phyloP scores from a whole-genome alignment of 495 filamentous ascomycete genomes.

The Daldinia caldariorum region DNA sequence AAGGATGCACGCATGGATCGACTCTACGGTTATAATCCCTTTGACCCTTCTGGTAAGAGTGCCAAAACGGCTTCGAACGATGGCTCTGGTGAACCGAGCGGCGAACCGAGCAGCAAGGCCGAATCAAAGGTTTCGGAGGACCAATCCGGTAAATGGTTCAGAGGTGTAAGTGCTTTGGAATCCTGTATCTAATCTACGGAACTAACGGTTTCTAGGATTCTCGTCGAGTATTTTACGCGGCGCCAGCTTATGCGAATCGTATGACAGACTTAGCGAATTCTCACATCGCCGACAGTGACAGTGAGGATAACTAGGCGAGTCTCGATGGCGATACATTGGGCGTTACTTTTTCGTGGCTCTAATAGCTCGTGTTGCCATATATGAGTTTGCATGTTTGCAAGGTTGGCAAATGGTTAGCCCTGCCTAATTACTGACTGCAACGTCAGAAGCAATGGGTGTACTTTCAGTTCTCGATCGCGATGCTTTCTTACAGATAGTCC shows the following conservation, averaged over 20 bases:
- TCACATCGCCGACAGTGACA: not conserved
- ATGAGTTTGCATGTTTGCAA: not conserved
- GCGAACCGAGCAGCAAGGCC: too few species aligned
- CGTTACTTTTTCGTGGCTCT: constrained; percentile 4
- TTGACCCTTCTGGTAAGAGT: not conserved
- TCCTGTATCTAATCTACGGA: not conserved
- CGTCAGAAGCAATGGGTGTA: constrained; percentile 4
- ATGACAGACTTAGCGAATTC: not conserved
- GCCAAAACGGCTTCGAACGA: not conserved
- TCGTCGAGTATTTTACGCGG: constrained; percentile 23
- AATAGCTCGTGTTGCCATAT: not conserved
- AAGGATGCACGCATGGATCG: not conserved
- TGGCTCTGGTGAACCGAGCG: not conserved
- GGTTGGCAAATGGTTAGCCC: not conserved
- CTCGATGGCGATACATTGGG: not conserved
- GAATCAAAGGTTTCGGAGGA: not conserved
- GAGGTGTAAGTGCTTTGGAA: constrained; percentile 19
- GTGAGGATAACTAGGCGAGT: not conserved
- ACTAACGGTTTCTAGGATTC: constrained; percentile 25
- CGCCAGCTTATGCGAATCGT: not conserved
- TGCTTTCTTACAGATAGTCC: not conserved
- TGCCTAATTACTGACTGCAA: not conserved
- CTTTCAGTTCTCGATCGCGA: constrained; percentile 4
- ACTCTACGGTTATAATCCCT: not conserved
- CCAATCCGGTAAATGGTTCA: constrained; percentile 4